These are phyloP conservation scores for Symbiodinium natans DNA, from an alignment of 73 alveolate species.

Conservation along the genomic window DNA sequence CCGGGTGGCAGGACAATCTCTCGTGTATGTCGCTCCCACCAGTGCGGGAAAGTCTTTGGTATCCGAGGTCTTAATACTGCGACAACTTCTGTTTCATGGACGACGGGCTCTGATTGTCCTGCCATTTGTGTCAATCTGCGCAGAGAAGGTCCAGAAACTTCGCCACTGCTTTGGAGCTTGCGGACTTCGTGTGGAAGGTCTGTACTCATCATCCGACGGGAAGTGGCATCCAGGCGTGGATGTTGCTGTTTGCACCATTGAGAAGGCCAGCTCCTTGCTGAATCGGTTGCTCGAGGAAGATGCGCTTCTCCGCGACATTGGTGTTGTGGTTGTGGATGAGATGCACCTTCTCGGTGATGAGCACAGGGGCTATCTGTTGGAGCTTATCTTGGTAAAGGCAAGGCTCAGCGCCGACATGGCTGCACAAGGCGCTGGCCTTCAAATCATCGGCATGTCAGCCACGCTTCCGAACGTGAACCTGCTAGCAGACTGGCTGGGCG, in stretches of 20 bases:
- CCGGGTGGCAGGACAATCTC: conserved; percentile 20
- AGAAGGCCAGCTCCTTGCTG: conserved; percentile 52
- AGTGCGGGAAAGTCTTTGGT: conserved; percentile 83
- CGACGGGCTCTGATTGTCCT: conserved; percentile 41
- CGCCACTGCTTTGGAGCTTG: conserved; percentile 41
- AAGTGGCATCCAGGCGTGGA: conserved; percentile 90
- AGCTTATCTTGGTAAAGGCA: conserved; percentile 60
- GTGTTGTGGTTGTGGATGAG: conserved; percentile 62
- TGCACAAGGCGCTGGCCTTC: conserved; percentile 40
- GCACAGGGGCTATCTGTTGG: conserved; percentile 90
- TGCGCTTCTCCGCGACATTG: conserved; percentile 53
- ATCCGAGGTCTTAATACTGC: conserved; percentile 60
- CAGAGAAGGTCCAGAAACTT: conserved; percentile 33
- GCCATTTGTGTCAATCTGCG: conserved; percentile 72
- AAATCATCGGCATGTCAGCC: conserved; percentile 68
- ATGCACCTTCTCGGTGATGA: conserved; percentile 78
- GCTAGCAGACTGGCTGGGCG: conserved; percentile 92
- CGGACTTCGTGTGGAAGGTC: conserved; percentile 73
- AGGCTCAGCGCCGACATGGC: conserved; percentile 46
- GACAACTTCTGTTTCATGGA: conserved; percentile 51
- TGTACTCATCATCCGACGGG: conserved; percentile 72
- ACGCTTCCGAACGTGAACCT: conserved; percentile 67
- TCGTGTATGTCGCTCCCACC: conserved; percentile 72
- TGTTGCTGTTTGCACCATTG: conserved; percentile 89
- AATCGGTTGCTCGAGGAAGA: conserved; percentile 80